Evolutionary conservation across 2,329 filamentous ascomycete genomes (phyloP).

Genomic region (Pestalotiopsis sp.): DNA sequence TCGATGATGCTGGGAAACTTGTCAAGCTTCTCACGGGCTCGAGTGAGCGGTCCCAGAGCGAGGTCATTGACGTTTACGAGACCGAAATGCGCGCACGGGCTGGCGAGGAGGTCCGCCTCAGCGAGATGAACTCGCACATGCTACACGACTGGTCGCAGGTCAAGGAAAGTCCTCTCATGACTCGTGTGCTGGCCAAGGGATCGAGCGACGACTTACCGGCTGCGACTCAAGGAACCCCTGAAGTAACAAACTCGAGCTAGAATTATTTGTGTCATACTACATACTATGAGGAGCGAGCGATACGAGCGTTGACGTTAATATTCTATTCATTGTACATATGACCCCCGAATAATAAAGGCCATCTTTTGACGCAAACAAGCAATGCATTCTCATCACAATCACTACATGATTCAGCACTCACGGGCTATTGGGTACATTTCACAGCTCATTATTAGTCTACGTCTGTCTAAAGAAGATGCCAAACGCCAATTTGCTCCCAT

Average conservation of each 20-base stretch:
- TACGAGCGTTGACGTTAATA: neutral
- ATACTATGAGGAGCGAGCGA: neutral
- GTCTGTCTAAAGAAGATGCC: too few species aligned
- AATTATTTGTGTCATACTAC: neutral
- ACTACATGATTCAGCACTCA: neutral
- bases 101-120: conserved; percentile 45
- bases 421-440: neutral
- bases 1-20: conserved; percentile 45
- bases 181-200: conserved; percentile 22
- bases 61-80: conserved; percentile 42
- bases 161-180: conserved; percentile 32
- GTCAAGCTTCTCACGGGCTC: conserved; percentile 30
- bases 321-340: neutral
- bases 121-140: conserved; percentile 46
- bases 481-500: too few species aligned
- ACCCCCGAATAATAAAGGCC: neutral
- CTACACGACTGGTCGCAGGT: conserved; percentile 44
- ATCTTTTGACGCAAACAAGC: too few species aligned
- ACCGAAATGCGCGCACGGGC: conserved; percentile 47
- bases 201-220: neutral
- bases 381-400: neutral
- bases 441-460: too few species aligned
- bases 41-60: conserved; percentile 21
- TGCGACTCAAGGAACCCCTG: neutral
- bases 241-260: neutral